Conservation (phyloP, 2,329 filamentous ascomycete species). For the Aspergillus oerlinghausenensis region DNA sequence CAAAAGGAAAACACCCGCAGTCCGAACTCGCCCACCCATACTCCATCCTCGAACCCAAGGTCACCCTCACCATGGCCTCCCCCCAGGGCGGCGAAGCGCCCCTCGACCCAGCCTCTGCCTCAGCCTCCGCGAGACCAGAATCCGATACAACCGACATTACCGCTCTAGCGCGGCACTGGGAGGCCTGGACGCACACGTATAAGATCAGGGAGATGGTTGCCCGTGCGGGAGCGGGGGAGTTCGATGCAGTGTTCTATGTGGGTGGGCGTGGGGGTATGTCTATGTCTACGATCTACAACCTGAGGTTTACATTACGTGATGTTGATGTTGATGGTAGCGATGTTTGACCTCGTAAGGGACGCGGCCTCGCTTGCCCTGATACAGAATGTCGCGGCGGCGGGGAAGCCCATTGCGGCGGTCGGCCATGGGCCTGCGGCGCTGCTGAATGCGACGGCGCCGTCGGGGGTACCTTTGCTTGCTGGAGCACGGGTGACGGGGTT, state of each 20-base stretch:
- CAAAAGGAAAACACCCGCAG: conserved; percentile 18
- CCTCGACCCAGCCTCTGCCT: conserved; percentile 56
- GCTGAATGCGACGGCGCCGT: conserved; percentile 40
- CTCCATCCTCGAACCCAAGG: conserved; percentile 49
- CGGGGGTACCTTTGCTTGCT: conserved; percentile 40
- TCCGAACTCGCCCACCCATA: conserved; percentile 59
- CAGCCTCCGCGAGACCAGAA: conserved; percentile 44
- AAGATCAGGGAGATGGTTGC: conserved; percentile 53
- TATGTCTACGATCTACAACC: neutral
- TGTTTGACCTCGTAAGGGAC: conserved; percentile 46
- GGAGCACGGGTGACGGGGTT: conserved; percentile 45
- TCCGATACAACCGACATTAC: conserved; percentile 34
- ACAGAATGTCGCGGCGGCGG: conserved; percentile 41
- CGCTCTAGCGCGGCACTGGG: conserved; percentile 52
- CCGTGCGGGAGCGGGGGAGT: conserved; percentile 52
- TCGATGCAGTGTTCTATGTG: conserved; percentile 56
- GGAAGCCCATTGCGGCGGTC: conserved; percentile 45
- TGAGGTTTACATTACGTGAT: neutral
- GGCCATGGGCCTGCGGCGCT: conserved; percentile 47
- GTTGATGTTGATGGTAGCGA: conserved; percentile 25
- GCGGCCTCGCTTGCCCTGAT: conserved; percentile 40
- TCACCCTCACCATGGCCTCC: conserved; percentile 53
- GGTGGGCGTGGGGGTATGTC: conserved; percentile 50
- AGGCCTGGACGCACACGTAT: conserved; percentile 58
- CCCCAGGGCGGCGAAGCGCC: conserved; percentile 56